Conservation (phyloP, 2,329 filamentous ascomycete species). For the Fonsecaea nubica region DNA sequence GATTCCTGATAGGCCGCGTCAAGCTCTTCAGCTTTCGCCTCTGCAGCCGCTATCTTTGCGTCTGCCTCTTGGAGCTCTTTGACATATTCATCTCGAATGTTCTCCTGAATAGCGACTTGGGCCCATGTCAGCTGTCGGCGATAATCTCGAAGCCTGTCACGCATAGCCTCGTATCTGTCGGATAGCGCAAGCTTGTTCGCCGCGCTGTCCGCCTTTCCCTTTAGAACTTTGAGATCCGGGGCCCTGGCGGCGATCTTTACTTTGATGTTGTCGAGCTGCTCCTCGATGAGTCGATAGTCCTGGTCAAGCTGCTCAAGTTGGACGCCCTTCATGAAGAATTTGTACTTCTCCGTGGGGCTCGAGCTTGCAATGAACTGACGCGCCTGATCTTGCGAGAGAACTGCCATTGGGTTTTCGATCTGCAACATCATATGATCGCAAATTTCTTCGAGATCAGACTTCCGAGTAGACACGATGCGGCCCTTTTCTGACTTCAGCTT, state of each 20-base stretch:
- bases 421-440: constrained; percentile 92
- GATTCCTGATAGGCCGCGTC: constrained; percentile 54
- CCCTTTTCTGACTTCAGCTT: constrained; percentile 79
- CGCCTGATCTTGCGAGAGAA: constrained; percentile 93
- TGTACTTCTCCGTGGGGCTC: constrained; percentile 84
- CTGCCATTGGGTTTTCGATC: constrained; percentile 95
- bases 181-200: constrained; percentile 69
- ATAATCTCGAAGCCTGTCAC: constrained; percentile 65
- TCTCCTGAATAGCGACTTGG: constrained; percentile 80
- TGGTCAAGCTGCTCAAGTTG: constrained; percentile 90
- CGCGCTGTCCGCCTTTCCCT: constrained; percentile 66
- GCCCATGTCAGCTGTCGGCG: constrained; percentile 80
- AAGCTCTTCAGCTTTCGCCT: constrained; percentile 53
- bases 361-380: constrained; percentile 90
- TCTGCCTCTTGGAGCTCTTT: constrained; percentile 48
- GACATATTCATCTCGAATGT: constrained; percentile 48
- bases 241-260: constrained; percentile 66
- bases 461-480: constrained; percentile 76
- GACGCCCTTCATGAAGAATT: constrained; percentile 93
- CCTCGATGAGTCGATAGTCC: constrained; percentile 84
- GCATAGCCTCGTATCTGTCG: constrained; percentile 70
- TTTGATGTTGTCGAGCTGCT: constrained; percentile 75
- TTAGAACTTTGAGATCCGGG: constrained; percentile 68
- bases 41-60: constrained; percentile 57
- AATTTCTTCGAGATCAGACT: constrained; percentile 86